Conservation (phyloP, 75 land plant genomes). For the Ceratopteris richardii region DNA sequence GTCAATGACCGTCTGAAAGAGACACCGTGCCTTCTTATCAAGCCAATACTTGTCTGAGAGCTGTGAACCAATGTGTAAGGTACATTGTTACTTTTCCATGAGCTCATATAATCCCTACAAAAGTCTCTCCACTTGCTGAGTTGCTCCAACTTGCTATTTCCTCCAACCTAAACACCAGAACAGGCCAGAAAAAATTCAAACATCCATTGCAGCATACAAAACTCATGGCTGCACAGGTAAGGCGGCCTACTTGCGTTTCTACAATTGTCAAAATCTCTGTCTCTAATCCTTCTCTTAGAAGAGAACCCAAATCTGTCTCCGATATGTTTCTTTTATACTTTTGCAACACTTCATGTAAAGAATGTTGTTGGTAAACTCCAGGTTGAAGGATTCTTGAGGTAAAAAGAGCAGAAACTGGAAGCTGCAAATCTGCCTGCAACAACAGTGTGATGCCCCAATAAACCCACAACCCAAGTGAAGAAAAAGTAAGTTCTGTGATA, state of each 20-base stretch:
- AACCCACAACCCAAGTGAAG: no score
- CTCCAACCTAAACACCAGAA: slow-evolving; percentile 30
- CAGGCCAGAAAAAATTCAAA: neutral
- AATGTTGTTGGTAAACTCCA: slow-evolving; percentile 44
- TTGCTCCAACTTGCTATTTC: slow-evolving; percentile 24
- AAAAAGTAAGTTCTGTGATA: no score
- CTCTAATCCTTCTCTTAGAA: slow-evolving; percentile 51
- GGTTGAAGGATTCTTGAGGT: slow-evolving; percentile 70
- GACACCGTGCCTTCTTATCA: slow-evolving; percentile 61
- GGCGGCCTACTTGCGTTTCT: slow-evolving; percentile 32
- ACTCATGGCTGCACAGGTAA: neutral
- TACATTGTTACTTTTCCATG: slow-evolving; percentile 56
- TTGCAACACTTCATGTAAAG: slow-evolving; percentile 45
- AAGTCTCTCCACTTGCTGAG: slow-evolving; percentile 58
- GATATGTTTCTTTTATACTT: slow-evolving; percentile 41
- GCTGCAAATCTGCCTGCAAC: slow-evolving; percentile 42
- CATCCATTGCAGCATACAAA: neutral
- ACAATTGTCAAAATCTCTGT: slow-evolving; percentile 50
- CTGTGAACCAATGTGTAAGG: slow-evolving; percentile 56
- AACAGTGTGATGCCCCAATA: no score
- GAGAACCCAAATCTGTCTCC: slow-evolving; percentile 50
- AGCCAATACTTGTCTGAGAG: slow-evolving; percentile 42
- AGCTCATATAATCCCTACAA: slow-evolving; percentile 42
- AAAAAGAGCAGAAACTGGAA: slow-evolving; percentile 54
- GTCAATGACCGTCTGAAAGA: slow-evolving; percentile 60